A percentile compares a stretch with the other conserved stretches of the same genome.
Conservation (phyloP, 2,329 filamentous ascomycete genomes). For the Apiospora pterosperma region DNA sequence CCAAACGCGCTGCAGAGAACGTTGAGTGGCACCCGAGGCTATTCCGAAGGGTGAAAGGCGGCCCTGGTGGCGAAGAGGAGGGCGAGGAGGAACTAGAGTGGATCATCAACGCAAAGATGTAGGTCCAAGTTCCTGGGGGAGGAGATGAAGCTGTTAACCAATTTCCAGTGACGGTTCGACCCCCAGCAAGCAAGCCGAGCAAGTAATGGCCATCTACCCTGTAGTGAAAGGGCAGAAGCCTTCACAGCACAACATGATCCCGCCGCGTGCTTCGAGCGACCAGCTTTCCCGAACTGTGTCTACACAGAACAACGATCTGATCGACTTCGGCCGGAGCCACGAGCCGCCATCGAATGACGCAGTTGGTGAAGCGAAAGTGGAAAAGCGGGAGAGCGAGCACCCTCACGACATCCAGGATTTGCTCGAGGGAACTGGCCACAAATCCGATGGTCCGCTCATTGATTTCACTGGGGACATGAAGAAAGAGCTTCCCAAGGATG, state of each 20-base stretch:
- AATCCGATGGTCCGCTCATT: conserved; percentile 45
- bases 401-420: conserved; percentile 39
- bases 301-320: conserved; percentile 46
- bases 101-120: conserved; percentile 90
- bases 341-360: conserved; percentile 9
- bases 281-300: not conserved
- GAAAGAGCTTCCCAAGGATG: conserved; percentile 39
- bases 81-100: conserved; percentile 90
- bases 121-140: conserved; percentile 19
- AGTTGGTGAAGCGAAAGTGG: conserved; percentile 3
- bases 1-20: conserved; percentile 71
- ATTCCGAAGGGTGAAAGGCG: conserved; percentile 73
- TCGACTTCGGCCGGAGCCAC: conserved; percentile 22
- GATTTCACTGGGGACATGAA: conserved; percentile 56
- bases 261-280: conserved; percentile 36
- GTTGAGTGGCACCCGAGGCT: conserved; percentile 85
- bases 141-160: no score
- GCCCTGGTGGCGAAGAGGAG: conserved; percentile 68
- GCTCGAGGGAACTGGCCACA: conserved; percentile 45
- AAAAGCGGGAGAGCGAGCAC: conserved; percentile 16
- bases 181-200: conserved; percentile 68
- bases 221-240: conserved; percentile 74
- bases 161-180: conserved; percentile 50
- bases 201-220: conserved; percentile 83
- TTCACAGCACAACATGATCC: conserved; percentile 52